Evolutionary conservation across 2,329 filamentous ascomycete species (phyloP).

Genomic region (Cladosporium sp.): DNA sequence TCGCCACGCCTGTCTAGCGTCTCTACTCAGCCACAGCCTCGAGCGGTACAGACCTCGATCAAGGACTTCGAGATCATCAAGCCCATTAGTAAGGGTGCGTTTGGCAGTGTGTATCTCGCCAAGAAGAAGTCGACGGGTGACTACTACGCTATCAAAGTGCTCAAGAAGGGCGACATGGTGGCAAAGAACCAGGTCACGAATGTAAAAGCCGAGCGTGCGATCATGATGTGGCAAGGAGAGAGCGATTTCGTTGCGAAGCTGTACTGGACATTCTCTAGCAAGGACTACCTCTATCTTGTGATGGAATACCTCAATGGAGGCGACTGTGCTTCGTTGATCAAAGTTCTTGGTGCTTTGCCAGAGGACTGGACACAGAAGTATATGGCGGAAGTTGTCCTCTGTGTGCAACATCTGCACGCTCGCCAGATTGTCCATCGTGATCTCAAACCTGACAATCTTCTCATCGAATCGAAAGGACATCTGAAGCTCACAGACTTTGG

Average conservation of each 20-base stretch:
- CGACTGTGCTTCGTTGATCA: slow-evolving; percentile 94
- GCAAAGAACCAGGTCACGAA: slow-evolving; percentile 99
- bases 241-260: slow-evolving; percentile 98
- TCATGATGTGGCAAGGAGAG: slow-evolving; percentile 99
- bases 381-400: slow-evolving; percentile 90
- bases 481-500: slow-evolving; percentile 97
- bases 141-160: slow-evolving; percentile 96
- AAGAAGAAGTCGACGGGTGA: slow-evolving; percentile 99
- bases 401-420: slow-evolving; percentile 91
- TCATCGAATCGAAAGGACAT: slow-evolving; percentile 96
- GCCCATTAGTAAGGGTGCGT: slow-evolving; percentile 97
- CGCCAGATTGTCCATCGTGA: slow-evolving; percentile 95
- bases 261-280: slow-evolving; percentile 99
- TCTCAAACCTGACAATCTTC: slow-evolving; percentile 91
- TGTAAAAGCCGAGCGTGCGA: slow-evolving; percentile 95
- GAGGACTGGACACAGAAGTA: slow-evolving; percentile 99
- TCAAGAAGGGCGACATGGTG: slow-evolving; percentile 99
- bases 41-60: slow-evolving; percentile 89
- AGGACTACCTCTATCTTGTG: slow-evolving; percentile 95
- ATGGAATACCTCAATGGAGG: slow-evolving; percentile 99
- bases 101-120: slow-evolving; percentile 94
- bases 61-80: slow-evolving; percentile 99
- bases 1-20: slow-evolving; percentile 79
- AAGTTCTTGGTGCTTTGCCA: slow-evolving; percentile 82
- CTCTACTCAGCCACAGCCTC: slow-evolving; percentile 73